Evolutionary conservation across 305 asterid genomes (phyloP).

Genomic region (Euphrasia arctica): DNA sequence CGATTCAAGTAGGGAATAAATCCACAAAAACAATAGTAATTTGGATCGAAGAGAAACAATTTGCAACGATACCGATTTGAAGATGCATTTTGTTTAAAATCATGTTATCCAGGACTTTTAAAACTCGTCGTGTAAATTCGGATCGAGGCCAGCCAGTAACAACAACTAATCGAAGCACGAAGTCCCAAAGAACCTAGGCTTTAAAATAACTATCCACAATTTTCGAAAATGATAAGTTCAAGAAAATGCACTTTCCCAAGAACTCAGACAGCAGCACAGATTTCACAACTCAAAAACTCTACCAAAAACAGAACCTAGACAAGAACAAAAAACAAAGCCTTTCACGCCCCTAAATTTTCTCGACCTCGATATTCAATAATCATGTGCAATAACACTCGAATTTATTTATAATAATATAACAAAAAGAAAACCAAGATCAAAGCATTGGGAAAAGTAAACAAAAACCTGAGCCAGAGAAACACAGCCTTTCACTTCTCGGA

Average conservation of each 20-base stretch:
- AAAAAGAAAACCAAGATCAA: slow-evolving; percentile 21
- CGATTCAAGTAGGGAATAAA: too few species aligned
- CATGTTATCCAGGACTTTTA: slow-evolving; percentile 21
- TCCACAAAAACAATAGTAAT: too few species aligned
- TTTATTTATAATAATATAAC: background rate
- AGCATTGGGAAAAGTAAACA: slow-evolving; percentile 52
- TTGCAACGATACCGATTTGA: slow-evolving; percentile 17
- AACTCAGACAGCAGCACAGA: slow-evolving; percentile 21
- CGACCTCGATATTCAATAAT: slow-evolving; percentile 31
- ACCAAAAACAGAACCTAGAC: slow-evolving; percentile 11
- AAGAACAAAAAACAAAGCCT: slow-evolving; percentile 11
- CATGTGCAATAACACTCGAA: slow-evolving; percentile 20
- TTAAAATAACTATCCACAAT: background rate
- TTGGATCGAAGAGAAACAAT: slow-evolving; percentile 12
- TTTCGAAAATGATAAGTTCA: slow-evolving; percentile 24
- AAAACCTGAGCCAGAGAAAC: slow-evolving; percentile 93
- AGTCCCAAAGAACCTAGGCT: background rate
- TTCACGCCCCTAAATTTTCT: slow-evolving; percentile 41
- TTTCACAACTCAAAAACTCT: slow-evolving; percentile 7
- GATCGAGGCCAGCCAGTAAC: background rate
- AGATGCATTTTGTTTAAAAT: slow-evolving; percentile 13
- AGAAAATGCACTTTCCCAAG: slow-evolving; percentile 36
- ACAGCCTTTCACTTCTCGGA: slow-evolving; percentile 68
- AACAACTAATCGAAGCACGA: slow-evolving; percentile 11
- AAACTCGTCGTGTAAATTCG: slow-evolving; percentile 24